phyloP scores from a whole-genome alignment of 352 stramenopile genomes.

The Lagenidium sp. region DNA sequence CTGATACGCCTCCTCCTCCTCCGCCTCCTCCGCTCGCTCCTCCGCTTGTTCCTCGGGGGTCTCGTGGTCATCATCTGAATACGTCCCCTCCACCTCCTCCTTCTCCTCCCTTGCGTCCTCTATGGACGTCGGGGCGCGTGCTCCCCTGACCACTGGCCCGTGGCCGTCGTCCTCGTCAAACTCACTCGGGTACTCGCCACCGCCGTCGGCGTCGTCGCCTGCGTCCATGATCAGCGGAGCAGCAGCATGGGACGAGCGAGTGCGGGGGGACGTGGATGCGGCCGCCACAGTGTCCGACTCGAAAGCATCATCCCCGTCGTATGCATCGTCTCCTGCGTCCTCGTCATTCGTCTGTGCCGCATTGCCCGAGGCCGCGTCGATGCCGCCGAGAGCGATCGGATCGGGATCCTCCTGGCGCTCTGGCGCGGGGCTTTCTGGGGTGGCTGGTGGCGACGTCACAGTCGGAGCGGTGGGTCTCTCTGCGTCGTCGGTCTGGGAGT shows the following conservation, averaged over 20 bases:
- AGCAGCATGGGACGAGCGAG: background rate
- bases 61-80: constrained; percentile 1
- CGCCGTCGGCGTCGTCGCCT: background rate
- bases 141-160: background rate
- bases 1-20: constrained; percentile 20
- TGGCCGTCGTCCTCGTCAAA: constrained; percentile 28
- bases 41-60: constrained; percentile 9
- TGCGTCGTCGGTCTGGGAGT: too few relatives aligned
- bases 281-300: too few relatives aligned
- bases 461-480: too few relatives aligned
- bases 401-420: too few relatives aligned
- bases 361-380: too few relatives aligned
- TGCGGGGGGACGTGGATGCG: background rate
- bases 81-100: constrained; percentile 18
- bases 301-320: constrained; percentile 2
- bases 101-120: constrained; percentile 12
- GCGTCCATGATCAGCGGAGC: background rate
- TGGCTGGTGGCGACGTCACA: too few relatives aligned
- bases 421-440: too few relatives aligned
- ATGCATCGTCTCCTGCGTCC: background rate
- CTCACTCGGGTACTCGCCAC: constrained; percentile 23
- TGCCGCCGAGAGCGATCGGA: too few relatives aligned
- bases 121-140: background rate
- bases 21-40: background rate
- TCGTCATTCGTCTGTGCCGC: background rate